These are phyloP conservation scores for Melocanna baccifera DNA, from an alignment of 176 grass and related monocot genomes.

Conservation along the genomic window DNA sequence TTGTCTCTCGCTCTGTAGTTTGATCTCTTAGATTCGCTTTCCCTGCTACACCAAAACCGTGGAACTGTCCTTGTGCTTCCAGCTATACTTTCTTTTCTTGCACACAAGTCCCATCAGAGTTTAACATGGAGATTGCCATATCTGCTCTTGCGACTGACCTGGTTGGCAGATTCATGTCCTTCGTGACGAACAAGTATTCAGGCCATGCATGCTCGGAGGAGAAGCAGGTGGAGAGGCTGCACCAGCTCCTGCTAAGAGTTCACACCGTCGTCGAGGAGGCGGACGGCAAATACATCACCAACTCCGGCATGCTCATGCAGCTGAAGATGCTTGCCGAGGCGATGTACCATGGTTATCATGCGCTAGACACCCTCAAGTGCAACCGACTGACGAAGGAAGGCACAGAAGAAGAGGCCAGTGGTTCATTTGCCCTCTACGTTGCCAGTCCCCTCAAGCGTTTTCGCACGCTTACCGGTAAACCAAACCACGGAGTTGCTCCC, in stretches of 20 bases:
- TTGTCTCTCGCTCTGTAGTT: no score
- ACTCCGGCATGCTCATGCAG: background rate
- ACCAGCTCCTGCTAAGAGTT: background rate
- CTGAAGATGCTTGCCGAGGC: background rate
- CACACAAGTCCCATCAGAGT: no score
- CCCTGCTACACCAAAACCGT: no score
- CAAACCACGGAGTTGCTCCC: background rate
- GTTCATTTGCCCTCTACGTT: no score
- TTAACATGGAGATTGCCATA: background rate
- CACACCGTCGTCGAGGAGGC: slow-evolving; percentile 7
- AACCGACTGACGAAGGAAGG: no score
- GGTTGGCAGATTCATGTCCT: background rate
- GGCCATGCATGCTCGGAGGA: background rate
- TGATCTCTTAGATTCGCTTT: no score
- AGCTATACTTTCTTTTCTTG: no score
- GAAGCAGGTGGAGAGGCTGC: background rate
- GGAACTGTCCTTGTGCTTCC: no score
- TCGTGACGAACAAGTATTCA: background rate
- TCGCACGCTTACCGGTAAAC: no score
- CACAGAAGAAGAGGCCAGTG: background rate
- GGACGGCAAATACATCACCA: background rate
- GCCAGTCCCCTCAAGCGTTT: background rate
- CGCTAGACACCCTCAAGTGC: background rate
- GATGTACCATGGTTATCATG: slow-evolving; percentile 12
- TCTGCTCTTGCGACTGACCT: background rate